Evolutionary conservation across 768 basidiomycete genomes (phyloP), one percentile per base, ranked within the genome.

Genomic region (Clitopilus hobsonii): DNA sequence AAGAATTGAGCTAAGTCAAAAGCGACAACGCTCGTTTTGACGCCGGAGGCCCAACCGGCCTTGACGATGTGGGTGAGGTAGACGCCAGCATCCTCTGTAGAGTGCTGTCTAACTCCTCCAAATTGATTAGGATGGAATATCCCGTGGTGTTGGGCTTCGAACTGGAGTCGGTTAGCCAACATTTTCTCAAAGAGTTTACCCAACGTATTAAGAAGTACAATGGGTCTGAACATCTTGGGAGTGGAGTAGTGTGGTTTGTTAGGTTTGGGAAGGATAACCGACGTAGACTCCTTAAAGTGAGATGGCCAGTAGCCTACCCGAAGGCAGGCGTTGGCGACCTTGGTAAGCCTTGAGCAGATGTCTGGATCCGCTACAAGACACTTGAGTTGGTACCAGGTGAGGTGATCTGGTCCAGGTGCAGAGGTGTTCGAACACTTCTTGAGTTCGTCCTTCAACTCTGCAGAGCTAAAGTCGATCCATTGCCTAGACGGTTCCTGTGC

Each of bases 241-340:
- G 29, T 30, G 29, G 29, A 30, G 14, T 30, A 30, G 29, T 30
- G 29, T 6, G 29, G 29, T 14, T 30, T 30, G 29, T 14, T 14
- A 7, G 29, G 29, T 30, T 30, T 30, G 29, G 29, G 29, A 14
- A 30, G 6, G 29, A 30, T 53, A 1, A 29, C 55, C 13, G 45
- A 38, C 1, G 16, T 24, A 14, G 51, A 53, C 28, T 53, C 36
- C 30, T 56, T 56, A 23, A 56, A 56, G 6, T 53, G 28, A 28
- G 16, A 22, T 1, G 55, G 55, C 25, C 38, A 54, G 8, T 47
- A n/a, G 1, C 38, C 53, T 2, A 25, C 25, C 18, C 13, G 24
- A 10, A 54, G 26, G 47, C 47, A 54, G n/a, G 53, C 41, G 49
- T 54, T 47, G 4, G 24, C 30, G 18, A 54, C 18, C 23, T 38